These are phyloP conservation scores for Haplographium delicatum DNA, from an alignment of 495 filamentous ascomycete genomes.

Conservation along the genomic window DNA sequence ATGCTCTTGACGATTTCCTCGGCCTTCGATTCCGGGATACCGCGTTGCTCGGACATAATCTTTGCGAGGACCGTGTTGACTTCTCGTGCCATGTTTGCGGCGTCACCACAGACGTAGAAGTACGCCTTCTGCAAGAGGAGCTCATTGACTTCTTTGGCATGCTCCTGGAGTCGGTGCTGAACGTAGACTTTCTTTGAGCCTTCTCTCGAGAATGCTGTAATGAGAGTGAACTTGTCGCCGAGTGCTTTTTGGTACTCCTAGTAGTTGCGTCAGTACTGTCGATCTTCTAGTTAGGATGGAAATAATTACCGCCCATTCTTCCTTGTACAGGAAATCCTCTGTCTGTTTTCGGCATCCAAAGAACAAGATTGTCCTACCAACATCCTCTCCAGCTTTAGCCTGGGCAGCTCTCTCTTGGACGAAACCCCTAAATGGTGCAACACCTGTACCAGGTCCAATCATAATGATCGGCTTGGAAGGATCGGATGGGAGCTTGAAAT, in stretches of 20 bases:
- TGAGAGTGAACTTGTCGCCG: slow-evolving; percentile 78
- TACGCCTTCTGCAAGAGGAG: slow-evolving; percentile 83
- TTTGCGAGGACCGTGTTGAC: slow-evolving; percentile 81
- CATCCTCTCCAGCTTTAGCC: slow-evolving; percentile 71
- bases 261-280: too few relatives aligned
- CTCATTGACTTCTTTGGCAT: slow-evolving; percentile 78
- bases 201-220: slow-evolving; percentile 93
- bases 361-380: slow-evolving; percentile 89
- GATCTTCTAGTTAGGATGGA: too few relatives aligned
- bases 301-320: slow-evolving; percentile 83
- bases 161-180: slow-evolving; percentile 83
- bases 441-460: slow-evolving; percentile 94
- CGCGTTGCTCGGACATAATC: slow-evolving; percentile 79
- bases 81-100: slow-evolving; percentile 96
- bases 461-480: slow-evolving; percentile 91
- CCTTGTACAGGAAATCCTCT: slow-evolving; percentile 89
- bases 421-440: slow-evolving; percentile 93
- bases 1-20: slow-evolving; percentile 97
- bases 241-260: slow-evolving; percentile 77
- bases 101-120: slow-evolving; percentile 98
- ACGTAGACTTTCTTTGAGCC: slow-evolving; percentile 87
- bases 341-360: slow-evolving; percentile 81
- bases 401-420: slow-evolving; percentile 86
- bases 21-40: slow-evolving; percentile 73
- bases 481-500: slow-evolving; percentile 98